Base-by-base conservation (phyloP, 768 basidiomycete genomes). In the Tulasnella sp. region DNA sequence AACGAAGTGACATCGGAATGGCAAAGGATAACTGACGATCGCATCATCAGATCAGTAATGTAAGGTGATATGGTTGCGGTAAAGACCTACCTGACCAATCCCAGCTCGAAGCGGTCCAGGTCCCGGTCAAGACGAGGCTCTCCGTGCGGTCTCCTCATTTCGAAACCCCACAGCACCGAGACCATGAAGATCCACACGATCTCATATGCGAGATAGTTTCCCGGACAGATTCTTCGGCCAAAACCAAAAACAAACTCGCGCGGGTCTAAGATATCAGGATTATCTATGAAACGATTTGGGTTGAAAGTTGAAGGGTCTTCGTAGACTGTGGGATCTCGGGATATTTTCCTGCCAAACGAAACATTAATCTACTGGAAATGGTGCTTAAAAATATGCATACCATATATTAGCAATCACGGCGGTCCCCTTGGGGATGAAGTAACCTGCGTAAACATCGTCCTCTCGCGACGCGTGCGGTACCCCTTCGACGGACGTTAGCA, bases 191-290 rank as follows among this genome's bases (percentile, higher is more conserved):
- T 76, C 34, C 46, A 76, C 11, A 37, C 46, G 20, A 76, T 8
- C 28, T 76, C 12, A 4, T 44, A 46, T 4, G 46, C 76, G 1
- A 76, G 34, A n/a, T 50, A n/a, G 20, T 46, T 58, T 1, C 76
- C 76, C 16, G 76, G 76, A 31, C 76, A 76, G 16, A 22, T 40
- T 14, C 76, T 50, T 28, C 76, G 76, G 7, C 76, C 76, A 58
- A 76, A 76, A 5, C 76, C 76, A 20, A 76, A 76, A 16, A 46
- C 31, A 28, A 46, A 50, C 14, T 46, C 46, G n/a, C 46, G 34
- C 3, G 76, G 76, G 76, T 76, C 76, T 11, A 76, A 20, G 34
- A 69, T 22, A 16, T 69, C 28, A 8, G 64, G 64, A 34, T 69
- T 69, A 0, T 69, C 28, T 24, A 69, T 34, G 64, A 69, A 69